Evolutionary conservation across 2,329 filamentous ascomycete species (phyloP), one percentile per base, ranked within the genome.

Genomic region (Nothopassalora personata): DNA sequence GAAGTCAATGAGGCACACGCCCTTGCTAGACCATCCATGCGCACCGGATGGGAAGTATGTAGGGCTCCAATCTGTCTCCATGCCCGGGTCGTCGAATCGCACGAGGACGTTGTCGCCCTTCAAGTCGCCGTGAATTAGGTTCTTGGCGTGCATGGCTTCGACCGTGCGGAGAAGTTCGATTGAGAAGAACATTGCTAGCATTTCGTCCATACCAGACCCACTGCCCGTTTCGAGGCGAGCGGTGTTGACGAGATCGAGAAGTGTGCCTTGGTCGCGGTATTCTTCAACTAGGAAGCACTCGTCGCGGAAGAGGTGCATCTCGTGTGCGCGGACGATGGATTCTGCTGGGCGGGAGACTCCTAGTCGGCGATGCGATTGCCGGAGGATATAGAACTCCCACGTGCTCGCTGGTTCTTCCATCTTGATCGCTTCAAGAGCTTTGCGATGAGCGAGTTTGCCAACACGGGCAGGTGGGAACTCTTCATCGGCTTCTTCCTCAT

Each of bases 351-450:
- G 86, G 1, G 59, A 63, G 0, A 87, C 81, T 0, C 87, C 88
- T 0, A 99, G 80, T 0, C 94, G 88, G 23, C 83, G 79, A 64
- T 93, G 90, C 1, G 89, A 86, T 57, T 91, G 84, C 1, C 90
- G 87, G 79, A 97, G 91, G 74, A 99, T 95, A 75, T 96, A 89
- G 71, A 97, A 99, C 71, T 99, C 94, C 94, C 94, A 99, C 0
- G 89, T 82, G 4, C 86, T 88, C 0, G 93, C 90, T 0, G 92
- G 91, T 33, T 88, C 84, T 76, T 99, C 94, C 85, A 96, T 92
- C 75, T 99, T 99, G 67, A 99, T 81, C 1, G 94, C 94, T 74
- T 97, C 91, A 4, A 94, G 80, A 1, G 78, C 64, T 47, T 78
- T 78, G 46, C 89, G 85, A 43, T 77, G 76, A 0, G 80, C 75